Conservation (phyloP, 2,329 filamentous ascomycete genomes). For the Eutypella sp. region DNA sequence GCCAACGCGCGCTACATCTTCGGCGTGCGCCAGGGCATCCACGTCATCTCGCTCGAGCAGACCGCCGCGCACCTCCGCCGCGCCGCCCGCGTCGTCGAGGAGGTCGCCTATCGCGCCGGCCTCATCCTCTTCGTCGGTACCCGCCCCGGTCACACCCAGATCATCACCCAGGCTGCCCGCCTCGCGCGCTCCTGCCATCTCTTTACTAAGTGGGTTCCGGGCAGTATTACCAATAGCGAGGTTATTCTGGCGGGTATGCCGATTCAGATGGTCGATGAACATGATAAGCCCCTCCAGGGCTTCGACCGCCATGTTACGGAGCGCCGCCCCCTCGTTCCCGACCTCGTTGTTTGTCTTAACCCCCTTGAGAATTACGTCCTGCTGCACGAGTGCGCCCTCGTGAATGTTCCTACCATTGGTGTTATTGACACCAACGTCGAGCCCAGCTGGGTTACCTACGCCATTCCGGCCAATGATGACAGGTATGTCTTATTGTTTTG, state of each 20-base stretch:
- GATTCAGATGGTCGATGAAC: conserved; percentile 71
- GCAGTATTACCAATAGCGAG: conserved; percentile 87
- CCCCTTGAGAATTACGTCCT: conserved; percentile 87
- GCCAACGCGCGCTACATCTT: conserved; percentile 92
- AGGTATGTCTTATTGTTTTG: conserved; percentile 51
- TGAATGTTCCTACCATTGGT: conserved; percentile 89
- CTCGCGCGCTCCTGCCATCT: conserved; percentile 78
- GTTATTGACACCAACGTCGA: conserved; percentile 91
- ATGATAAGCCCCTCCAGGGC: conserved; percentile 56
- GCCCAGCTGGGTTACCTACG: conserved; percentile 91
- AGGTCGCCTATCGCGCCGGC: conserved; percentile 76
- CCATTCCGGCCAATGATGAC: conserved; percentile 95
- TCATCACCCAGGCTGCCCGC: conserved; percentile 75
- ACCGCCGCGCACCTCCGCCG: conserved; percentile 88
- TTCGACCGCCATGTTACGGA: conserved; percentile 62
- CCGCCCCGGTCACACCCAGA: conserved; percentile 71
- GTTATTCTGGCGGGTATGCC: conserved; percentile 70
- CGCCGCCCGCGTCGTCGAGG: conserved; percentile 86
- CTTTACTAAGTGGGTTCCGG: conserved; percentile 89
- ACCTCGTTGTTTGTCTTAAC: conserved; percentile 89
- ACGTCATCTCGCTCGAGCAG: conserved; percentile 87
- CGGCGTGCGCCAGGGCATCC: conserved; percentile 79
- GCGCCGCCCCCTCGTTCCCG: conserved; percentile 68
- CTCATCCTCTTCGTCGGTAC: conserved; percentile 90
- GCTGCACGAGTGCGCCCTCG: conserved; percentile 83